Evolutionary conservation across 805 yeast species (phyloP).

Genomic region (Brettanomyces custersianus): DNA sequence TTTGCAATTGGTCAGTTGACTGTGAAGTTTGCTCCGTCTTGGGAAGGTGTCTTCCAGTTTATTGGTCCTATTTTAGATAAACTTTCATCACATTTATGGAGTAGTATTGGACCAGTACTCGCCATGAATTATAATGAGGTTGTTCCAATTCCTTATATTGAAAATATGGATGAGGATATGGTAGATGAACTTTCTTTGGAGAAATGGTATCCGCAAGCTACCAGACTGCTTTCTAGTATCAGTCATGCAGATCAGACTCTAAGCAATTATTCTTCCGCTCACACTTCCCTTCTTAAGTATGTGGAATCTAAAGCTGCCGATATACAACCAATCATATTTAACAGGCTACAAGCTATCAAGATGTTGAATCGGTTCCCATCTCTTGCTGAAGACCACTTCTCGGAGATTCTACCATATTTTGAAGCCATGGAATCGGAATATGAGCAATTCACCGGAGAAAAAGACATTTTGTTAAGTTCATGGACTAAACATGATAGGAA

Average conservation of each 20-base stretch:
- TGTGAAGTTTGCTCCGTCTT: constrained; percentile 73
- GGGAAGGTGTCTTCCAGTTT: constrained; percentile 67
- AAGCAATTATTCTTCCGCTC: constrained; percentile 25
- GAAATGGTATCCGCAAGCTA: constrained; percentile 36
- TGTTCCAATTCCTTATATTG: too few relatives aligned
- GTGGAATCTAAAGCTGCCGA: constrained; percentile 30
- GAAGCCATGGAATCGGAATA: constrained; percentile 28
- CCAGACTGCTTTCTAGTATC: constrained; percentile 35
- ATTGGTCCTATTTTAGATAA: constrained; percentile 38
- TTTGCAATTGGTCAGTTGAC: constrained; percentile 64
- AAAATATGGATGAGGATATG: constrained; percentile 10
- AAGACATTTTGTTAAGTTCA: constrained; percentile 11
- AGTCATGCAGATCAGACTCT: constrained; percentile 20
- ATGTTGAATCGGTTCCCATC: constrained; percentile 51
- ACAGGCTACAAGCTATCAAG: constrained; percentile 50
- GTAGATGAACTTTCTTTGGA: constrained; percentile 1
- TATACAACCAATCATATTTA: constrained; percentile 31
- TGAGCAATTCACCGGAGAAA: constrained; percentile 21
- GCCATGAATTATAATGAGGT: constrained; percentile 12
- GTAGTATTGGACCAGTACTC: constrained; percentile 31
- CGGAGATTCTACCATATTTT: constrained; percentile 49
- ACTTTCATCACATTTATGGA: constrained; percentile 46
- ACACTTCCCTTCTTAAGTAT: constrained; percentile 29
- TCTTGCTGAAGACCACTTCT: constrained; percentile 58
- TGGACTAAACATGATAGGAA: constrained; percentile 40